A percentile compares a stretch with the other conserved stretches of the same genome.
These are phyloP conservation scores for Fraxinus albicans DNA, from an alignment of 305 asterid genomes.

Conservation along the genomic window DNA sequence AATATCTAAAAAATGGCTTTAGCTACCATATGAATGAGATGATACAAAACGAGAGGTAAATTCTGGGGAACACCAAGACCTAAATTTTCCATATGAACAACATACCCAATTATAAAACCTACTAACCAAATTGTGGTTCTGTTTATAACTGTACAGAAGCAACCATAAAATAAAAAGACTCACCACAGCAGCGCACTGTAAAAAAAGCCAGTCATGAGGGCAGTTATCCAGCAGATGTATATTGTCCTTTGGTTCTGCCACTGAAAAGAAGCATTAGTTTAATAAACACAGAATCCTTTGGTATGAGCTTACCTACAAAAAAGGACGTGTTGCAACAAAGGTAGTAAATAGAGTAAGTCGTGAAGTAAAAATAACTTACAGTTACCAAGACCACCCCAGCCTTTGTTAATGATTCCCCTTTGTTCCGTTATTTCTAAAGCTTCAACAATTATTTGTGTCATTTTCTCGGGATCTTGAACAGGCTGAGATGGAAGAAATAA, in stretches of 20 bases:
- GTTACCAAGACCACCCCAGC: slow-evolving; percentile 99
- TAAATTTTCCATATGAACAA: neutral
- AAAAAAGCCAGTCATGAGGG: slow-evolving; percentile 97
- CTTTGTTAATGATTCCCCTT: slow-evolving; percentile 92
- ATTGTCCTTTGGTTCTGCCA: slow-evolving; percentile 82
- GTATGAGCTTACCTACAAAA: slow-evolving; percentile 24
- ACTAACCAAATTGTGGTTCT: neutral
- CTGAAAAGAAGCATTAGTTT: slow-evolving; percentile 41
- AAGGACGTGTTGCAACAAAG: slow-evolving; percentile 14
- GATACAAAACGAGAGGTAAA: neutral
- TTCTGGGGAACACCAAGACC: neutral
- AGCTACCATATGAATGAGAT: neutral
- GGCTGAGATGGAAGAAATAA: slow-evolving; percentile 59
- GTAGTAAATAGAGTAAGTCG: slow-evolving; percentile 22
- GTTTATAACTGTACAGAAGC: neutral
- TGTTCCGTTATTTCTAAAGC: slow-evolving; percentile 76
- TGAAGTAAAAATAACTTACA: slow-evolving; percentile 54
- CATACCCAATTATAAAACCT: neutral
- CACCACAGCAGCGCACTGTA: slow-evolving; percentile 93
- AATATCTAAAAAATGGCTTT: neutral
- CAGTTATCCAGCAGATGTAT: slow-evolving; percentile 79
- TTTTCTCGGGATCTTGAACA: slow-evolving; percentile 89
- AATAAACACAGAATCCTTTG: neutral
- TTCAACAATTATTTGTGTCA: slow-evolving; percentile 81
- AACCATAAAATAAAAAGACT: slow-evolving; percentile 27